phyloP scores from a whole-genome alignment of 306 rosid genomes.

The Ochetophila trinervis region DNA sequence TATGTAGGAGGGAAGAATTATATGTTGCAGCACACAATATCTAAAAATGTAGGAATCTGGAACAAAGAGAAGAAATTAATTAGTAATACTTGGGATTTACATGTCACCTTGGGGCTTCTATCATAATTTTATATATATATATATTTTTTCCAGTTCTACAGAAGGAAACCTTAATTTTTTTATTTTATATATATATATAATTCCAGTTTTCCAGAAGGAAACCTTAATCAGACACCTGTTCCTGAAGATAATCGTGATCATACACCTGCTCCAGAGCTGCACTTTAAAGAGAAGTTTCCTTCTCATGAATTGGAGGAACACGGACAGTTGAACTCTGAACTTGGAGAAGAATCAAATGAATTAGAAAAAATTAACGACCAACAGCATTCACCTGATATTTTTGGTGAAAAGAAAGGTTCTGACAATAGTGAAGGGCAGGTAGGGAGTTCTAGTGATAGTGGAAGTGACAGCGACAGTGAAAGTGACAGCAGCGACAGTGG shows the following conservation, averaged over 20 bases:
- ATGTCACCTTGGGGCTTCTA: not conserved
- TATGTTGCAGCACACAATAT: not conserved
- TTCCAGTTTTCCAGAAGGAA: constrained; percentile 80
- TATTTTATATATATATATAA: constrained; percentile 7
- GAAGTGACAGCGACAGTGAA: constrained; percentile 85
- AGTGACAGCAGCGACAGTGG: constrained; percentile 86
- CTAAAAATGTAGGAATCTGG: not conserved
- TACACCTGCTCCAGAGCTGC: constrained; percentile 45
- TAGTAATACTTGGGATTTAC: not conserved
- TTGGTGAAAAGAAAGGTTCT: constrained; percentile 61
- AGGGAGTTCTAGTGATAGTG: constrained; percentile 80
- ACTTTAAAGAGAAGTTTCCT: constrained; percentile 49
- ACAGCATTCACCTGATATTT: constrained; percentile 55
- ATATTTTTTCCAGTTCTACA: not conserved
- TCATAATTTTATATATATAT: not conserved
- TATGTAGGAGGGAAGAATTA: not conserved
- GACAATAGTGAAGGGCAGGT: constrained; percentile 64
- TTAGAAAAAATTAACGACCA: constrained; percentile 44
- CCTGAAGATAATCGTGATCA: constrained; percentile 56
- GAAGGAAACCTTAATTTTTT: not conserved
- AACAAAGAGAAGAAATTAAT: not conserved
- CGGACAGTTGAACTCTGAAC: constrained; percentile 37
- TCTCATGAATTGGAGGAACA: constrained; percentile 46
- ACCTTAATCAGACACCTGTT: constrained; percentile 44
- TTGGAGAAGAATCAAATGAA: constrained; percentile 49